These are phyloP conservation scores for Trichoderma koningiopsis DNA, from an alignment of 2,329 filamentous ascomycete genomes.

Conservation along the genomic window DNA sequence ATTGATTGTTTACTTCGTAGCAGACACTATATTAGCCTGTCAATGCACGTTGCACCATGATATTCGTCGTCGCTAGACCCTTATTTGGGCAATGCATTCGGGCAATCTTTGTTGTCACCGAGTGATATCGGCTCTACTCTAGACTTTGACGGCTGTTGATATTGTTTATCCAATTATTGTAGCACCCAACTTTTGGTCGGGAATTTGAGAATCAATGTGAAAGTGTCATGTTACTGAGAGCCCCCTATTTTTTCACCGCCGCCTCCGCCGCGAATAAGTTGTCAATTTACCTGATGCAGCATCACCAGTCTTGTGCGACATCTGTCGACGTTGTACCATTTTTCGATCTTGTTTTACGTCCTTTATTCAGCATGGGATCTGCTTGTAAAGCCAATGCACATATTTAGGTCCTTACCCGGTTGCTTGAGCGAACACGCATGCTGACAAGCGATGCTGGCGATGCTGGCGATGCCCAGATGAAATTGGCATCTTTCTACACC, in stretches of 20 bases:
- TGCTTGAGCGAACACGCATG: neutral
- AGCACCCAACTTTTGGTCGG: neutral
- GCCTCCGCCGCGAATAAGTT: neutral
- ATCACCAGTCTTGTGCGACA: neutral
- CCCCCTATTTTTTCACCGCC: constrained; percentile 1
- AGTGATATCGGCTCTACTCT: neutral
- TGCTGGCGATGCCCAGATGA: neutral
- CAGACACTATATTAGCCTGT: neutral
- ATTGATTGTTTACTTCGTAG: neutral
- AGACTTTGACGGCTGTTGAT: neutral
- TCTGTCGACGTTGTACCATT: neutral
- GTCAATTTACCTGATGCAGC: neutral
- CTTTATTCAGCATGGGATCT: neutral
- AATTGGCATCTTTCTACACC: neutral
- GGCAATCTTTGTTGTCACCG: neutral
- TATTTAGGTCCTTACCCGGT: neutral
- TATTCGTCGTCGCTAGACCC: neutral
- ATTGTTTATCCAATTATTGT: neutral
- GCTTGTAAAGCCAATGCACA: neutral
- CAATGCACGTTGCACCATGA: neutral
- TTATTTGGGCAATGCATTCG: neutral
- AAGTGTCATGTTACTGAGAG: neutral
- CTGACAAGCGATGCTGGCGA: neutral
- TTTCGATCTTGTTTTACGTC: neutral
- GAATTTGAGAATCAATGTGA: neutral